These are phyloP conservation scores for Diplodia scrobiculata DNA, from an alignment of 2,329 filamentous ascomycete species.

Conservation along the genomic window DNA sequence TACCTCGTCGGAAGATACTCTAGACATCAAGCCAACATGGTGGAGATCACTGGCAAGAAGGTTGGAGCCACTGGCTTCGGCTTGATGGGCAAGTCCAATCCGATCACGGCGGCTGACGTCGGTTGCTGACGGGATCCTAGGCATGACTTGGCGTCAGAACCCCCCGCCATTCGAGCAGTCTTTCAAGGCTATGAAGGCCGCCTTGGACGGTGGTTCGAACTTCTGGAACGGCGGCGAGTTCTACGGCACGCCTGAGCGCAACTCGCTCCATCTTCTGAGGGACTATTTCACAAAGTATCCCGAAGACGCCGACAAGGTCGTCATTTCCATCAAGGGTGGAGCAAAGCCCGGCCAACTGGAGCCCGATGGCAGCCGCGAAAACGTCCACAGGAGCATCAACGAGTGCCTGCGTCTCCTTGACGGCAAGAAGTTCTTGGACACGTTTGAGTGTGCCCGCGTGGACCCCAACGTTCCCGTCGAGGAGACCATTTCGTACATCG, in stretches of 20 bases:
- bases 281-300: conserved; percentile 57
- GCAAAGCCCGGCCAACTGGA: conserved; percentile 40
- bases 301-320: conserved; percentile 54
- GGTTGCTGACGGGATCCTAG: conserved; percentile 33
- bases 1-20: not conserved
- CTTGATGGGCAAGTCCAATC: conserved; percentile 48
- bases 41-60: conserved; percentile 42
- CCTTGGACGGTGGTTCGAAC: conserved; percentile 48
- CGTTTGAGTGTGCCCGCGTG: conserved; percentile 53
- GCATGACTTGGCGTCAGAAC: conserved; percentile 51
- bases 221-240: conserved; percentile 56
- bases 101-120: not conserved
- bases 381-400: conserved; percentile 50
- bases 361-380: conserved; percentile 48
- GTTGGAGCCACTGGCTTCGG: conserved; percentile 51
- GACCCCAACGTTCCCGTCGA: conserved; percentile 51
- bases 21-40: conserved; percentile 34
- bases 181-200: conserved; percentile 51
- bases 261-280: conserved; percentile 53
- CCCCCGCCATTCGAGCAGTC: conserved; percentile 45
- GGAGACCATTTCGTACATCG: conserved; percentile 48
- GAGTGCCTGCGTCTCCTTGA: conserved; percentile 51
- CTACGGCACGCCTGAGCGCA: conserved; percentile 52
- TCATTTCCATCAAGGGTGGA: conserved; percentile 56
- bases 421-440: conserved; percentile 52